Evolutionary conservation across 2,329 filamentous ascomycete species (phyloP), one percentile per base, ranked within the genome.

Genomic region (Fusarium haematococcum): DNA sequence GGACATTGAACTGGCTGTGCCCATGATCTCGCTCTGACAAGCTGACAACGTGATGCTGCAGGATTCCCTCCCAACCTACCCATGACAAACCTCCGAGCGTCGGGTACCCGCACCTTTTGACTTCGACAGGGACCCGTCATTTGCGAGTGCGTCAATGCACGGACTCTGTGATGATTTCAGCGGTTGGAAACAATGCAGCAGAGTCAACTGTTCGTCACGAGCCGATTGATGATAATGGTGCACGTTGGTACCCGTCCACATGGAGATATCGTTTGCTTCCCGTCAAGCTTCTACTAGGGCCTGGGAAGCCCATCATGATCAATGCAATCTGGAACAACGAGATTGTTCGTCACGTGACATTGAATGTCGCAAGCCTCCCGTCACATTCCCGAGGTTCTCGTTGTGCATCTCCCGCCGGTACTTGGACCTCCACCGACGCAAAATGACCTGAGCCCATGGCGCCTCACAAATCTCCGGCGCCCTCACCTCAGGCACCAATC

Each of bases 331-430:
- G 33, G 52, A 13, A 27, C 14, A 54, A 30, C 45, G 18, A 9
- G 11, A 30, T 4, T 37, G 41, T 9, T 27, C 0, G 13, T 75
- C 72, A 75, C 72, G 72, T 75, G 72, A 75, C 48, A 4, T 20
- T 8, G 11, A 52, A 33, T 65, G 27, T 67, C 50, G 59, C 61
- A 70, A 75, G 60, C 50, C 69, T 73, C 60, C 75, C 67, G 65
- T 75, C 58, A 63, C 74, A 78, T 77, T 78, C 72, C 72, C 76
- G 75, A 77, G 74, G 76, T 74, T 75, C 68, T 75, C 70, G 58
- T 78, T 74, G 74, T 70, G 56, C 69, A 71, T 75, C 72, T 75
- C 69, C 72, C 73, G 71, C 72, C 76, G 72, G 72, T 78, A 78
- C 76, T 75, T 77, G 50, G 66, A 60, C 70, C 75, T 74, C 68